Conservation (phyloP, 176 grass and related monocot genomes). For the Rhynchospora pubera region DNA sequence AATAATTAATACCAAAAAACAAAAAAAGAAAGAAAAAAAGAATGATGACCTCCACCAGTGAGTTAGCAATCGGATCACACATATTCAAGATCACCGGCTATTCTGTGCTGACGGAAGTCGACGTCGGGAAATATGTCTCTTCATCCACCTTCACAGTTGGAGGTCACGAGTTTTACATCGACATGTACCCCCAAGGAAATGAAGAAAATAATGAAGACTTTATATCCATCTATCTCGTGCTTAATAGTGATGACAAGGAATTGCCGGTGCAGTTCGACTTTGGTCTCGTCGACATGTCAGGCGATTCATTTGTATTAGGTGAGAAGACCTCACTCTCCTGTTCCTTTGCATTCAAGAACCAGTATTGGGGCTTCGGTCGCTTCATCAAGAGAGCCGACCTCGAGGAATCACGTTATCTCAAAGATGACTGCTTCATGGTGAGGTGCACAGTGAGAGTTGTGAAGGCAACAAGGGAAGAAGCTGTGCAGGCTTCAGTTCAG, state of each 20-base stretch:
- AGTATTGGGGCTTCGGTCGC: not conserved
- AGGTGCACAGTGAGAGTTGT: not conserved
- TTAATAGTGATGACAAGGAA: not conserved
- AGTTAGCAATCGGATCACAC: not conserved
- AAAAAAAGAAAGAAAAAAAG: not conserved
- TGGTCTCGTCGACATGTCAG: not conserved
- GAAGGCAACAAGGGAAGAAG: not conserved
- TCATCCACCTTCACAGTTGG: conserved; percentile 13
- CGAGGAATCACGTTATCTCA: not conserved
- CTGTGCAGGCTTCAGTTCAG: too few species aligned
- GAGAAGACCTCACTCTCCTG: not conserved
- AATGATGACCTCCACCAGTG: not conserved
- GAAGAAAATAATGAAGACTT: not conserved
- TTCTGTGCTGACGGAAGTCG: not conserved
- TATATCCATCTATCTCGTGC: not conserved
- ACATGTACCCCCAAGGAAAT: not conserved
- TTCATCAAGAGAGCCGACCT: not conserved
- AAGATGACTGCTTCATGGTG: not conserved
- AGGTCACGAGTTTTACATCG: not conserved
- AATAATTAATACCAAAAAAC: not conserved
- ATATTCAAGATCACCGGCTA: conserved; percentile 21
- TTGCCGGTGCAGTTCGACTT: conserved; percentile 4
- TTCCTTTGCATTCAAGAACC: not conserved
- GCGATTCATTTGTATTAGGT: not conserved
- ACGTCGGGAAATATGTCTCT: not conserved